Base-by-base conservation (phyloP, 192 early-diverging fungal genomes). In the Dissophora ornata region DNA sequence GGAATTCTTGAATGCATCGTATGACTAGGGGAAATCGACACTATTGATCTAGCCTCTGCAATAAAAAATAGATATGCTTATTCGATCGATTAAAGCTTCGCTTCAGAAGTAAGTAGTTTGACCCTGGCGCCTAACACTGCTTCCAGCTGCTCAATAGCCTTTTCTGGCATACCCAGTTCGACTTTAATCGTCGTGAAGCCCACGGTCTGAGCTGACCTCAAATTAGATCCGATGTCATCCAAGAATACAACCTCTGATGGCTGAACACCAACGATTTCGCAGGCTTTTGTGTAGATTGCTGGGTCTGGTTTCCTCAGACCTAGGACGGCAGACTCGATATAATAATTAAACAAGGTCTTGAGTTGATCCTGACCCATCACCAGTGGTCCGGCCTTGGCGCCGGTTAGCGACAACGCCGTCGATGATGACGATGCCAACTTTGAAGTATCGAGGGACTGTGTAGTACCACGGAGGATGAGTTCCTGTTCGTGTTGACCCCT, bases 271-370 rank as follows among this genome's bases (percentile, higher is more conserved):
- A 93, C 71, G 19, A 80, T 55, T n/a, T 92, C 81, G 81, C 93
- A 95, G 5, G 91, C 91, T 51, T 88, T 85, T 42, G 78, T 57
- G 54, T 87, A 96, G 50, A 95, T 84, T 26, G 71, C 80, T 2
- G 89, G 89, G 64, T 96, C 94, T 1, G 95, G 95, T 69, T 96
- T 96, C 47, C 85, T 74, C 60, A 94, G 78, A 4, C 94, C 94
- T 24, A 94, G 83, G 2, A 90, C 65, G 8, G 86, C 77, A 19
- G 92, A 94, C 68, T 95, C 93, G 48, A 95, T 86, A 84, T 88
- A 92, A 26, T 83, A 68, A 54, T 93, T 84, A 69, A 96, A 96
- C 25, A 91, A 49, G 0, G 52, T 36, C 21, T 63, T 81, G 32
- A 91, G 60, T 40, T 84, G 63, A 13, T 74, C 53, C 29, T 75